Conservation (phyloP, 2,329 filamentous ascomycete species). For the Arthrobotrys sinensis region DNA sequence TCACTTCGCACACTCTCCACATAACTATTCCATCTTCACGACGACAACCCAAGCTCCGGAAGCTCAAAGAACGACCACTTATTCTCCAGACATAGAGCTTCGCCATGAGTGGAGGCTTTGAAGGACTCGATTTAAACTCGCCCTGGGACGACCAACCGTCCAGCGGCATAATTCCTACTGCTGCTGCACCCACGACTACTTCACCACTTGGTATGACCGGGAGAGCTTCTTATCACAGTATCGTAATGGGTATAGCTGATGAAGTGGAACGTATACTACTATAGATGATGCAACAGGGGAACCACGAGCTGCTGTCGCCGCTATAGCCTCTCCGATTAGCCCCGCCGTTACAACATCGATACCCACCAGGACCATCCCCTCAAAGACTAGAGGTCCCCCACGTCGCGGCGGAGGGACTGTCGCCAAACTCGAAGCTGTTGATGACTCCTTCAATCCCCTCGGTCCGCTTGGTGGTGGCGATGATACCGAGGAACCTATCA, state of each 20-base stretch:
- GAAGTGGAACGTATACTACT: background rate
- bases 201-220: slow-evolving; percentile 36
- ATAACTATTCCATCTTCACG: background rate
- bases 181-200: slow-evolving; percentile 9
- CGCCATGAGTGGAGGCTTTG: slow-evolving; percentile 60
- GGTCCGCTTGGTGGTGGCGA: slow-evolving; percentile 75
- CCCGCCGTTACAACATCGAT: slow-evolving; percentile 43
- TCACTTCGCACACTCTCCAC: background rate
- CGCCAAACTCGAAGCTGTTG: slow-evolving; percentile 83
- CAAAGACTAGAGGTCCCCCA: slow-evolving; percentile 65
- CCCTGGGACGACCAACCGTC: slow-evolving; percentile 61
- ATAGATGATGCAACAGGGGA: slow-evolving; percentile 44
- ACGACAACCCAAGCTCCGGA: background rate
- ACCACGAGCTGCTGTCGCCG: slow-evolving; percentile 12
- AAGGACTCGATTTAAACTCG: slow-evolving; percentile 58
- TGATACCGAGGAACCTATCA: slow-evolving; percentile 65
- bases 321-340: slow-evolving; percentile 21
- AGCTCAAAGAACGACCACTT: slow-evolving; percentile 17
- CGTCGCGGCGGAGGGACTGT: slow-evolving; percentile 81
- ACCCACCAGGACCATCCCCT: slow-evolving; percentile 50
- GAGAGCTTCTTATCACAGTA: background rate
- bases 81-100: slow-evolving; percentile 12
- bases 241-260: background rate
- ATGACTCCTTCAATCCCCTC: slow-evolving; percentile 82
- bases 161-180: slow-evolving; percentile 27